Conservation (phyloP, 2,329 filamentous ascomycete genomes). For the Sarocladium strictum region DNA sequence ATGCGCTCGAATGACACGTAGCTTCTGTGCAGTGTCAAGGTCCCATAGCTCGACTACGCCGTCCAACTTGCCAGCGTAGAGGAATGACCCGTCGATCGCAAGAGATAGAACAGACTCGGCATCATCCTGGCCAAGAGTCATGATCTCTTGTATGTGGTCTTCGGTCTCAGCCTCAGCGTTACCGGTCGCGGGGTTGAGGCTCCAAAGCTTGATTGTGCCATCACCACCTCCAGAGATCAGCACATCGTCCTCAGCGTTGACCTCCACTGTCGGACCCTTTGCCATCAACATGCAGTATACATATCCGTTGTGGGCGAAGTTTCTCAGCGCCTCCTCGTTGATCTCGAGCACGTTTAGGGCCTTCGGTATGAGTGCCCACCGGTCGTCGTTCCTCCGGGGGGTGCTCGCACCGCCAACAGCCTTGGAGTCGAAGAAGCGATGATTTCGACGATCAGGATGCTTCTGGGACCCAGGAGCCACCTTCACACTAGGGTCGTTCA, state of each 20-base stretch:
- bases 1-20: constrained; percentile 79
- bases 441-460: constrained; percentile 71
- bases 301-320: constrained; percentile 93
- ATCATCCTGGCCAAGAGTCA: constrained; percentile 55
- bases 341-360: constrained; percentile 66
- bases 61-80: constrained; percentile 83
- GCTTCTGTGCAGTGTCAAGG: constrained; percentile 83
- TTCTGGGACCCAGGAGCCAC: constrained; percentile 57
- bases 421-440: constrained; percentile 88
- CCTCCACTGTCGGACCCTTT: constrained; percentile 58
- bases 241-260: constrained; percentile 70
- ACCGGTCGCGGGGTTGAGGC: constrained; percentile 36
- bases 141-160: constrained; percentile 62
- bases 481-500: constrained; percentile 57
- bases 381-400: constrained; percentile 60
- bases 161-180: constrained; percentile 38
- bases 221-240: constrained; percentile 89
- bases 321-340: constrained; percentile 69
- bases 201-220: constrained; percentile 93
- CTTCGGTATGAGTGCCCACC: constrained; percentile 47
- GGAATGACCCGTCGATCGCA: constrained; percentile 80
- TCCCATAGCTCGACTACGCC: constrained; percentile 96
- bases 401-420: constrained; percentile 78
- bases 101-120: constrained; percentile 67
- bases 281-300: constrained; percentile 94